Percentiles rank a stretch among this genome's conserved stretches.
These are phyloP conservation scores for Casuarina glauca DNA, from an alignment of 306 rosid genomes.

Conservation along the genomic window DNA sequence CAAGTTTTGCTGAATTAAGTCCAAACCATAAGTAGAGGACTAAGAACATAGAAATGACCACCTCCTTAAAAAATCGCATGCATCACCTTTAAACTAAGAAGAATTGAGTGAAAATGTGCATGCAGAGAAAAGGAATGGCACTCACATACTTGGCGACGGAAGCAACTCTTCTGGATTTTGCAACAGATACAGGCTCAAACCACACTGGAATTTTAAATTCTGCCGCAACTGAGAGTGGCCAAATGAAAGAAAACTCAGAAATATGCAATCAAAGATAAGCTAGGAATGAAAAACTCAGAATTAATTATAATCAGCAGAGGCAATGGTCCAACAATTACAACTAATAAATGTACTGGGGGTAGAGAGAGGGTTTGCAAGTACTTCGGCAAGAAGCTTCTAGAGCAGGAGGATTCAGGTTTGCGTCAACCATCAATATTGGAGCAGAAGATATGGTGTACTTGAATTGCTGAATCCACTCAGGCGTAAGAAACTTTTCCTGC, in stretches of 20 bases:
- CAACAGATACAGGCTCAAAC: conserved; percentile 96
- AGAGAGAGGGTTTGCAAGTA: conserved; percentile 34
- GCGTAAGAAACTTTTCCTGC: conserved; percentile 77
- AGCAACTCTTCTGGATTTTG: conserved; percentile 74
- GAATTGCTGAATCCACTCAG: conserved; percentile 74
- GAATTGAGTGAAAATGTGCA: conserved; percentile 12
- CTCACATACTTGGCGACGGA: conserved; percentile 79
- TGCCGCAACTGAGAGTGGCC: conserved; percentile 59
- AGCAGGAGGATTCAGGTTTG: conserved; percentile 66
- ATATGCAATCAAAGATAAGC: background rate
- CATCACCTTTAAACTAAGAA: conserved; percentile 6
- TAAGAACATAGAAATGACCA: conserved; percentile 9
- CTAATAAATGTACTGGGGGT: background rate
- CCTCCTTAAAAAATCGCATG: conserved; percentile 20
- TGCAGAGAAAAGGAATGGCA: conserved; percentile 29
- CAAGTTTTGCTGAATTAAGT: background rate
- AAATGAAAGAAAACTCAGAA: conserved; percentile 24
- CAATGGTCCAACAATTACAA: background rate
- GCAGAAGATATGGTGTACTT: conserved; percentile 50
- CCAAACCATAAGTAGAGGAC: background rate
- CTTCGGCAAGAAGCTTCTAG: conserved; percentile 72
- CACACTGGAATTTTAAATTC: conserved; percentile 66
- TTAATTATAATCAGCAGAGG: background rate
- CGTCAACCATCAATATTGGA: conserved; percentile 80
- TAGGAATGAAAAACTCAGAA: background rate